Evolutionary conservation across 176 grass and related monocot species (phyloP).

Genomic region (Eremochloa ophiuroides): DNA sequence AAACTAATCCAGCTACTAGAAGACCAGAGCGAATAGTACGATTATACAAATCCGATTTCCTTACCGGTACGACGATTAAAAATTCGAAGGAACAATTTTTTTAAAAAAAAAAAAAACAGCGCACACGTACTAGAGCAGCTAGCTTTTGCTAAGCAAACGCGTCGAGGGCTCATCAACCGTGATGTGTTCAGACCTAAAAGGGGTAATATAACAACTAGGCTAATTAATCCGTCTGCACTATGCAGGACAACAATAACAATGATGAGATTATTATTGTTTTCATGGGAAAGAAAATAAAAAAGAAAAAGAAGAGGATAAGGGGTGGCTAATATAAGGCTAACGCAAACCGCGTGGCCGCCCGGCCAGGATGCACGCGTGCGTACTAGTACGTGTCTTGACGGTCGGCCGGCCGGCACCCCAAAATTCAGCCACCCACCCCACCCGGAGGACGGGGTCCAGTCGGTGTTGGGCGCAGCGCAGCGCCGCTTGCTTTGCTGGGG

Average conservation of each 20-base stretch:
- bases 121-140: neutral
- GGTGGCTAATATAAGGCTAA: neutral
- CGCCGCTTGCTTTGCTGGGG: neutral
- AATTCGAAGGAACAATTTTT: neutral
- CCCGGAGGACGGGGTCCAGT: conserved; percentile 21
- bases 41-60: neutral
- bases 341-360: neutral
- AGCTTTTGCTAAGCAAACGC: neutral
- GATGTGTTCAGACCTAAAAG: neutral
- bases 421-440: neutral
- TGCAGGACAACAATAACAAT: neutral
- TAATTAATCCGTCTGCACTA: neutral
- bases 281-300: too few species aligned
- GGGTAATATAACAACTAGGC: accelerated
- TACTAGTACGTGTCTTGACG: neutral
- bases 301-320: neutral
- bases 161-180: neutral
- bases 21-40: neutral
- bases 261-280: neutral
- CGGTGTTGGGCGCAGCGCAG: neutral
- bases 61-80: neutral
- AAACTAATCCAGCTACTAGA: conserved; percentile 20
- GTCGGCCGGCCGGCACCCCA: conserved; percentile 29
- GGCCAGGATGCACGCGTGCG: neutral
- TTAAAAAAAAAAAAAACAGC: neutral